Conservation (phyloP, 345 rosid genomes). For the Populus tremula region DNA sequence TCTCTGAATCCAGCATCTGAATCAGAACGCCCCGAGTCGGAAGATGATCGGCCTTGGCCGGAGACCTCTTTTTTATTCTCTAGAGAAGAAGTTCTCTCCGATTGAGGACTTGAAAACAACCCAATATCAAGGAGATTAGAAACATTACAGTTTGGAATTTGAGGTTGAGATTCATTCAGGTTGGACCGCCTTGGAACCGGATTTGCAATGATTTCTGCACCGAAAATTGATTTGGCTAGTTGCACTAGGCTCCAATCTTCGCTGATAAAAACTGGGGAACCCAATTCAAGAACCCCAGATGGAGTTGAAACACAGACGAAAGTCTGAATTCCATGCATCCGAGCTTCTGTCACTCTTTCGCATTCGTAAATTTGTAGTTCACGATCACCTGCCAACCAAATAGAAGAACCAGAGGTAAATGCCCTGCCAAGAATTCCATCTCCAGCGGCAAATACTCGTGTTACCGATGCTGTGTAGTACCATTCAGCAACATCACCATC, state of each 20-base stretch:
- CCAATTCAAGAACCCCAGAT: constrained; percentile 55
- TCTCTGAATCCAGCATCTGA: constrained; percentile 23
- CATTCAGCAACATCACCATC: constrained; percentile 35
- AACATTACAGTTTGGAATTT: neutral
- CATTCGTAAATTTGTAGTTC: constrained; percentile 35
- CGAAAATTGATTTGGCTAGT: constrained; percentile 36
- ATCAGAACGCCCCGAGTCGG: constrained; percentile 39
- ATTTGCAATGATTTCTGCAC: constrained; percentile 11
- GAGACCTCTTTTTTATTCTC: constrained; percentile 18
- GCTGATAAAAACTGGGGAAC: constrained; percentile 38
- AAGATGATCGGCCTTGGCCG: constrained; percentile 29
- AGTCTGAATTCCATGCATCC: constrained; percentile 43
- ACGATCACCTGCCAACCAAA: constrained; percentile 40
- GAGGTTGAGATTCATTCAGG: constrained; percentile 1
- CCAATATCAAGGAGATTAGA: constrained; percentile 24
- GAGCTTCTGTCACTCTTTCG: constrained; percentile 52
- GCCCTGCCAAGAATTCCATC: constrained; percentile 39
- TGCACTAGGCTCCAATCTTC: constrained; percentile 40
- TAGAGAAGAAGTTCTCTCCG: constrained; percentile 9
- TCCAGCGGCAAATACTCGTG: constrained; percentile 30
- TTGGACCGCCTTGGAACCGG: constrained; percentile 7
- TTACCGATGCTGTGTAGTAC: constrained; percentile 42
- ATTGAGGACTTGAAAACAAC: constrained; percentile 19
- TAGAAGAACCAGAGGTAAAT: constrained; percentile 31
- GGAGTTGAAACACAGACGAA: constrained; percentile 43